A percentile compares a stretch with the other conserved stretches of the same genome.
phyloP scores from a whole-genome alignment of 176 grass and related monocot species.

The Alopecurus myosuroides region DNA sequence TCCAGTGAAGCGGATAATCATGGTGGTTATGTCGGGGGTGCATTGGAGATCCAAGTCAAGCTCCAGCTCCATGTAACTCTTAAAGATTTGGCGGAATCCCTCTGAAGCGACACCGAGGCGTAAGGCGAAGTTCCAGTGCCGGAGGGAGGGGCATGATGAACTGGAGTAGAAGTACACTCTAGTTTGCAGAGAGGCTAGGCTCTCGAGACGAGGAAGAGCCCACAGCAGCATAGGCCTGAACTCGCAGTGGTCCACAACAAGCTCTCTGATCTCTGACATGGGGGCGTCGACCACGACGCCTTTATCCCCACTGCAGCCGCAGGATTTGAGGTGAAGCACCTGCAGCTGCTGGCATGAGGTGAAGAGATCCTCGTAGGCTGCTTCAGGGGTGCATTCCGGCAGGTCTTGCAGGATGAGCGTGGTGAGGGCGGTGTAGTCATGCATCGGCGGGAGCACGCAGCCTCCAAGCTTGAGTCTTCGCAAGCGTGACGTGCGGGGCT shows the following conservation, averaged over 20 bases:
- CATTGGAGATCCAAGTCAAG: not conserved
- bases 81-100: not conserved
- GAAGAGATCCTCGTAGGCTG: not conserved
- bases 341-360: not conserved
- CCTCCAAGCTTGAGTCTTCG: not conserved
- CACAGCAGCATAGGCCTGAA: not conserved
- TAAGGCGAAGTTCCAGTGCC: not conserved
- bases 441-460: not conserved
- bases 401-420: not conserved
- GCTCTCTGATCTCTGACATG: slow-evolving; percentile 9
- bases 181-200: not conserved
- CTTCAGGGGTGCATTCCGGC: not conserved
- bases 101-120: not conserved
- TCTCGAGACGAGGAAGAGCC: not conserved
- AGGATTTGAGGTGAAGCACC: not conserved
- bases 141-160: not conserved
- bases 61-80: not conserved
- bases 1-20: slow-evolving; percentile 13
- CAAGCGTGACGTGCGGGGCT: not conserved
- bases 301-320: not conserved
- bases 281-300: not conserved
- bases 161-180: not conserved
- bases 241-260: not conserved
- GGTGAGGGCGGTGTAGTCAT: not conserved
- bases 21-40: not conserved